Base-by-base conservation (phyloP, 2,329 filamentous ascomycete species). In the Fusarium sp. region DNA sequence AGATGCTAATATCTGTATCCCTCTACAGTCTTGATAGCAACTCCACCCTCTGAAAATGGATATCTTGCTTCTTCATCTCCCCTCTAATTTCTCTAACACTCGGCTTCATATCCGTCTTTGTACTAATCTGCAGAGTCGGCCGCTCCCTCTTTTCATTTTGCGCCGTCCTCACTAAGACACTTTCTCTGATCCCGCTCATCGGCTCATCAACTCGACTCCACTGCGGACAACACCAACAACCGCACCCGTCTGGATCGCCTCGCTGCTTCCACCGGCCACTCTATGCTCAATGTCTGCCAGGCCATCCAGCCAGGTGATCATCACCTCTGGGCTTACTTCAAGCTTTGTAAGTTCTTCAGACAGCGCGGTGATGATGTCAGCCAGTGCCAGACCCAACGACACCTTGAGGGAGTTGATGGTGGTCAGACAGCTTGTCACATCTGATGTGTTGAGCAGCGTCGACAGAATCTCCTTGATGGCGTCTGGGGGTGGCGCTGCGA, bases 271-370 rank as follows among this genome's bases (percentile, higher is more conserved):
- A 50, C 94, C 93, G 37, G 95, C 93, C 7, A 99, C 86, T 71
- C 96, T 88, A 83, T 97, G 97, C 85, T 99, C 96, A 62, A 99
- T 93, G 77, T 98, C 94, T 0, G 96, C 95, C 64, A 99, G 85
- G 0, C 95, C 95, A 69, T 96, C 93, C 70, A 99, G 85, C 96
- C 96, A 99, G 4, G 92, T 90, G 62, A 98, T 93, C 87, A 96
- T 93, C 13, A 95, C 96, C 81, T 96, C 93, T 0, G 94, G 88
- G 62, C 92, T 93, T 14, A 98, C 96, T 75, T 98, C 94, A 59
- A 98, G 85, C 80, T 92, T 93, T 22, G 90, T 88, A 67, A 99
- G 83, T 84, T 98, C 93, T 77, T 98, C 95, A 0, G 93, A 91
- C 45, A 98, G 82, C 1, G 94, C 91, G 0, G 95, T 97, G 74